phyloP scores from a whole-genome alignment of 768 basidiomycete species.

The Pholiota microspora region DNA sequence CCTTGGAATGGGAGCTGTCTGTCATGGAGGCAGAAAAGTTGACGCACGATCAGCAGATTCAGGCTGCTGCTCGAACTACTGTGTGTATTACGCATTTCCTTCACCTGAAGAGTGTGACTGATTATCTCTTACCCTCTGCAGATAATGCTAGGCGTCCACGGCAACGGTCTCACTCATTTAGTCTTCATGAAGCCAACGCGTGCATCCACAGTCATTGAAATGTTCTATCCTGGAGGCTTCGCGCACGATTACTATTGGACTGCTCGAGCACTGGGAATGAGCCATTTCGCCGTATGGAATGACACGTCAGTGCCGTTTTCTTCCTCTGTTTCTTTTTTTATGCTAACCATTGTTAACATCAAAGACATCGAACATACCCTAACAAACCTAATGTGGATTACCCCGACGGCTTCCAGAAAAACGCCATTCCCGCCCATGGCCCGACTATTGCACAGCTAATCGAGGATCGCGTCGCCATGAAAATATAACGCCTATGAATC shows the following conservation, averaged over 20 bases:
- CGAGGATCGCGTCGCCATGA: conserved; percentile 54
- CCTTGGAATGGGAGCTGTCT: conserved; percentile 55
- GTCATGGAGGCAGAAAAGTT: conserved; percentile 63
- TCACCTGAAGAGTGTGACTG: neutral
- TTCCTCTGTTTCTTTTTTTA: neutral
- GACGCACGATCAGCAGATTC: conserved; percentile 75
- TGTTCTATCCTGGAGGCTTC: conserved; percentile 80
- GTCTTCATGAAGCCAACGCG: conserved; percentile 79
- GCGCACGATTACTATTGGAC: conserved; percentile 91
- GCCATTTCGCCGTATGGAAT: conserved; percentile 79
- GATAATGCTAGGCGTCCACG: conserved; percentile 74
- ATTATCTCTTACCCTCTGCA: conserved; percentile 25
- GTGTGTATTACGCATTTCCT: conserved; percentile 39
- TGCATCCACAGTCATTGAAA: conserved; percentile 80
- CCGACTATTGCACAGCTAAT: conserved; percentile 64
- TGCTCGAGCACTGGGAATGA: conserved; percentile 65
- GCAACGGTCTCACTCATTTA: conserved; percentile 84
- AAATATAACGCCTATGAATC: conserved; percentile 8
- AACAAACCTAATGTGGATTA: conserved; percentile 55
- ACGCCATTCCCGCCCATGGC: conserved; percentile 73
- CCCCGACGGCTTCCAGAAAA: conserved; percentile 83
- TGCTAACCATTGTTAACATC: conserved; percentile 9
- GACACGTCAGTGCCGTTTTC: conserved; percentile 50
- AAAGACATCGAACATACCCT: conserved; percentile 36
- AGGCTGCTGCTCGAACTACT: conserved; percentile 63